Evolutionary conservation across 2,329 filamentous ascomycete genomes (phyloP), one percentile per base, ranked within the genome.

Genomic region (Colletotrichum sp.): DNA sequence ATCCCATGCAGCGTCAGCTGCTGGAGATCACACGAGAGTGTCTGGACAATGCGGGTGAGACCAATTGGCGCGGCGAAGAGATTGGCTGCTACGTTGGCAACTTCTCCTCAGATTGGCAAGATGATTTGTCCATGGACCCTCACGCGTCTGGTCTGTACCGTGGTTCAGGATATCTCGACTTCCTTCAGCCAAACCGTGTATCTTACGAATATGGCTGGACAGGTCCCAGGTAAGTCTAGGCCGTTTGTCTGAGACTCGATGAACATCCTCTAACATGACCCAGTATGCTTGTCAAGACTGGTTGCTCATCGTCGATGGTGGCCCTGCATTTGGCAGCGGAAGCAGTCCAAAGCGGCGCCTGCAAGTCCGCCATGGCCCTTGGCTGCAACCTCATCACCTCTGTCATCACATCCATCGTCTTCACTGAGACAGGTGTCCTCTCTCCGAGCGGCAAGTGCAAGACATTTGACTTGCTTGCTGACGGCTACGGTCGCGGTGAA

Each of bases 401-500:
- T 4, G 71, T 72, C 69, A 67, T 52, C 30, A 60, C 49, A 10
- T 72, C 59, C 12, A 67, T 76, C 28, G 69, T 68, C 30, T 77
- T 82, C 78, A 62, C 78, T 9, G 79, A 80, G 21, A 67, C 79
- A n/a, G 79, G 80, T 15, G 78, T 83, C 1, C 78, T 84, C 8
- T 81, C 80, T 3, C 79, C 83, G 2, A 77, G 78, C 18, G 80
- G 80, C 8, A 77, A 71, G 4, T 82, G 79, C 72, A 78, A 82
- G 68, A 82, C 80, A 6, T 88, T 86, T 69, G 86, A 88, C 57
- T 77, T 82, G 6, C 76, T 80, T 6, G 89, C 87, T 1, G 81
- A 88, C 66, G 89, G 89, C 0, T 90, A 89, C 69, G 86, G 82
- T 8, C 73, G 73, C 16, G 73, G 73, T 1, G 88, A 89, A 71